Conservation (phyloP, 257 asterid species). For the Scutellaria galericulata region DNA sequence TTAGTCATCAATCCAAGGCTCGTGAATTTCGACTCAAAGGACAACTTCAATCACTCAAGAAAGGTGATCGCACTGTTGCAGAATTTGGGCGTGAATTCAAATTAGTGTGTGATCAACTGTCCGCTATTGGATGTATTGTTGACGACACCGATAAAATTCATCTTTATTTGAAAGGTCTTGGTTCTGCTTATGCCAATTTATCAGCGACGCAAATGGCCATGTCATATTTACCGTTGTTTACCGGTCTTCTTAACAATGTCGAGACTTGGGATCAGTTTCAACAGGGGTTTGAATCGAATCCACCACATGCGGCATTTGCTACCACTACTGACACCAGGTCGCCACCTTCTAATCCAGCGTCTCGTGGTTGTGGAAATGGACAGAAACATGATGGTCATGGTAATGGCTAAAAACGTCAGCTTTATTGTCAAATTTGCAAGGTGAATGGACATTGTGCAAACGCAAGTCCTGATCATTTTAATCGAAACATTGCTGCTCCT, state of each 20-base stretch:
- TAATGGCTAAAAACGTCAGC: neutral
- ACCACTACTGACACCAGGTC: neutral
- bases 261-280: neutral
- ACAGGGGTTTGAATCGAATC: neutral
- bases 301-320: neutral
- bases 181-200: neutral
- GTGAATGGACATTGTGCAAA: neutral
- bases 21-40: neutral
- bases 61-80: neutral
- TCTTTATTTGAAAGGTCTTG: neutral
- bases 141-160: neutral
- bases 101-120: slow-evolving; percentile 2
- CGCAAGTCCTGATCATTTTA: neutral
- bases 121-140: neutral
- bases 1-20: neutral
- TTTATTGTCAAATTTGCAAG: neutral
- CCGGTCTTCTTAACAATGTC: no score
- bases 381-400: neutral
- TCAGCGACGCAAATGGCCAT: neutral
- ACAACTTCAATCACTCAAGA: neutral
- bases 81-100: slow-evolving; percentile 3
- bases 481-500: neutral
- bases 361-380: neutral
- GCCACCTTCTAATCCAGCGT: no score
- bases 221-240: neutral